phyloP scores from a whole-genome alignment of 2,329 filamentous ascomycete genomes.

The Phyllosticta citriasiana region DNA sequence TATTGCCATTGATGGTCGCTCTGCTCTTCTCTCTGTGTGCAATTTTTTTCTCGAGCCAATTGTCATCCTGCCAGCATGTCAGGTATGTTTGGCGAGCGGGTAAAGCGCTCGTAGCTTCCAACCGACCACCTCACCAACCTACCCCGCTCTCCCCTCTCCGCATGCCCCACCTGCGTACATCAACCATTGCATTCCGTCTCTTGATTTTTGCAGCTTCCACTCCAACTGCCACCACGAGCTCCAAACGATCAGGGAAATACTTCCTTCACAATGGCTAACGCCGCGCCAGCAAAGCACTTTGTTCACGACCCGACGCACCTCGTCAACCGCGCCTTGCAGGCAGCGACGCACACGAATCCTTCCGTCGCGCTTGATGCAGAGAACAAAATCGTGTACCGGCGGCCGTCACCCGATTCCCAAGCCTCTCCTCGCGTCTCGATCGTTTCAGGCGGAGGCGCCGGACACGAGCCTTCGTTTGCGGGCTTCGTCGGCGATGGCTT shows the following conservation, averaged over 20 bases:
- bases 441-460: constrained; percentile 79
- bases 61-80: neutral
- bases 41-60: neutral
- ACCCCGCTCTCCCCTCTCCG: neutral
- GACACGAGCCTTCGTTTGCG: constrained; percentile 82
- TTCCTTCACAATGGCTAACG: neutral
- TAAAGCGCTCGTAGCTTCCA: neutral
- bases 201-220: neutral
- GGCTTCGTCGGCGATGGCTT: constrained; percentile 76
- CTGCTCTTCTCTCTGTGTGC: neutral
- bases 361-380: constrained; percentile 64
- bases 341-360: constrained; percentile 75
- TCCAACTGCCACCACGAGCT: neutral
- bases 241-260: neutral
- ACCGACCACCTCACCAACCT: neutral
- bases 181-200: neutral
- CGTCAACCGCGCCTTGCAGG: constrained; percentile 65
- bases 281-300: constrained; percentile 61
- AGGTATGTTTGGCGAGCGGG: neutral
- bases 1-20: neutral
- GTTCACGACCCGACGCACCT: constrained; percentile 73
- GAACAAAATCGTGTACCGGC: constrained; percentile 77
- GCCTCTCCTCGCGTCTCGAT: constrained; percentile 56
- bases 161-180: neutral
- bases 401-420: constrained; percentile 39